Evolutionary conservation across 345 rosid species (phyloP), one percentile per base, ranked within the genome.

Genomic region (Hypericum perforatum): DNA sequence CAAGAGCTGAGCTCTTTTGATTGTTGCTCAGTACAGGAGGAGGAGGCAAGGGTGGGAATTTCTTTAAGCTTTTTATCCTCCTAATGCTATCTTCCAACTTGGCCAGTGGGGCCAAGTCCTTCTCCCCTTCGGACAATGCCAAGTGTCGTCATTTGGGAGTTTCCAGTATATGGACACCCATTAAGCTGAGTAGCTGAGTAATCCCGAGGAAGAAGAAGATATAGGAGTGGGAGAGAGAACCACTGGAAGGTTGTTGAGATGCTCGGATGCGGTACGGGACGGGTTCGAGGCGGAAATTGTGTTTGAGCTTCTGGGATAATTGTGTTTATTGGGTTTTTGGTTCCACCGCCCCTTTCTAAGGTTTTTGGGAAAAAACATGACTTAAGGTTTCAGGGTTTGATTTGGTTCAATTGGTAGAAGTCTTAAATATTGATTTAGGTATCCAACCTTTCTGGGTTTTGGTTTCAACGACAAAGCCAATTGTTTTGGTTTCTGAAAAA

Each of bases 251-350:
- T 75, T 55, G 45, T 45, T 78, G 12, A 78, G 76, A 56, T 78
- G 84, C 56, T 78, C 84, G 3, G 84, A 65, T 37, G 84, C 80
- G 0, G 84, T 75, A 7, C 84, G 45, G 0, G 84, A 78, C 5
- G 84, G 84, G 61, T 78, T 78, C 0, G 84, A 78, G 6, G 84
- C 75, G 7, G 84, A 78, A 64, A 78, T n/a, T n/a, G n/a, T n/a
- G n/a, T n/a, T n/a, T n/a, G n/a, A n/a, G n/a, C n/a, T n/a, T n/a
- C n/a, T n/a, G n/a, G n/a, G n/a, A n/a, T n/a, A n/a, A n/a, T n/a
- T n/a, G n/a, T n/a, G n/a, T n/a, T n/a, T n/a, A n/a, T n/a, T n/a
- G n/a, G n/a, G n/a, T n/a, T n/a, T n/a, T n/a, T n/a, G n/a, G n/a
- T n/a, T n/a, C n/a, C n/a, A n/a, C n/a, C n/a, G n/a, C n/a, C n/a